Conservation (phyloP, 805 yeast species). For the Starmerella potacharoeniae region DNA sequence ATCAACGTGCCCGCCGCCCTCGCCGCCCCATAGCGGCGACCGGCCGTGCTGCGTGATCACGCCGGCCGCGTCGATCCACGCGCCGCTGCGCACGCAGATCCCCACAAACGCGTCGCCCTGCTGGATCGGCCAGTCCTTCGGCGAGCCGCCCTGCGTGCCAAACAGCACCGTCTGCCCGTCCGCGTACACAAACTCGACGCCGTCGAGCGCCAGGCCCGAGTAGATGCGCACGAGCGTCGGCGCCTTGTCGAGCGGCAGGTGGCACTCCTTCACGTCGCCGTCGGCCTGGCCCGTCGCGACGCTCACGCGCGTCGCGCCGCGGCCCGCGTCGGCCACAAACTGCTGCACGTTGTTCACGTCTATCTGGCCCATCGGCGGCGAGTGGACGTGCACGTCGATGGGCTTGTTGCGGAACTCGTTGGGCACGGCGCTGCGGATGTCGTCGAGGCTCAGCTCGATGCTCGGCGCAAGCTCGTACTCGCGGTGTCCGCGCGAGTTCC, state of each 20-base stretch:
- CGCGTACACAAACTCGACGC: conserved; percentile 44
- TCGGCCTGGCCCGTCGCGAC: conserved; percentile 17
- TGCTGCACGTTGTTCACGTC: conserved; percentile 42
- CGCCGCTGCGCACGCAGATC: conserved; percentile 59
- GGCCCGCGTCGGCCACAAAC: conserved; percentile 6
- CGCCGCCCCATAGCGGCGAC: conserved; percentile 50
- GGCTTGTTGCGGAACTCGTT: conserved; percentile 28
- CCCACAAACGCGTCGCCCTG: conserved; percentile 51
- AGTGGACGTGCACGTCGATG: conserved; percentile 29
- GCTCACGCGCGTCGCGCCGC: conserved; percentile 6
- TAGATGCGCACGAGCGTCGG: conserved; percentile 44
- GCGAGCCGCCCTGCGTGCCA: conserved; percentile 32
- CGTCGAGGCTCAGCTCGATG: conserved; percentile 39
- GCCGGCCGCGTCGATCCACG: conserved; percentile 83
- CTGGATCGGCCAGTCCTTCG: conserved; percentile 41
- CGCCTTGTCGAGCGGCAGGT: conserved; percentile 15
- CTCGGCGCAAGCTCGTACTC: conserved; percentile 59
- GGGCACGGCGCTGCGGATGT: conserved; percentile 34
- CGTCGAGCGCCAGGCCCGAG: conserved; percentile 74
- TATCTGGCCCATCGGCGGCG: conserved; percentile 37
- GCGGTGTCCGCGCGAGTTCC: conserved; percentile 40
- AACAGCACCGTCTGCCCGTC: conserved; percentile 24
- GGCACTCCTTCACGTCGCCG: conserved; percentile 15
- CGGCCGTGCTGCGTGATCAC: conserved; percentile 41
- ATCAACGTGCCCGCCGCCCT: conserved; percentile 50